Evolutionary conservation across 2,329 filamentous ascomycete genomes (phyloP).

Genomic region (Xylaria sp.): DNA sequence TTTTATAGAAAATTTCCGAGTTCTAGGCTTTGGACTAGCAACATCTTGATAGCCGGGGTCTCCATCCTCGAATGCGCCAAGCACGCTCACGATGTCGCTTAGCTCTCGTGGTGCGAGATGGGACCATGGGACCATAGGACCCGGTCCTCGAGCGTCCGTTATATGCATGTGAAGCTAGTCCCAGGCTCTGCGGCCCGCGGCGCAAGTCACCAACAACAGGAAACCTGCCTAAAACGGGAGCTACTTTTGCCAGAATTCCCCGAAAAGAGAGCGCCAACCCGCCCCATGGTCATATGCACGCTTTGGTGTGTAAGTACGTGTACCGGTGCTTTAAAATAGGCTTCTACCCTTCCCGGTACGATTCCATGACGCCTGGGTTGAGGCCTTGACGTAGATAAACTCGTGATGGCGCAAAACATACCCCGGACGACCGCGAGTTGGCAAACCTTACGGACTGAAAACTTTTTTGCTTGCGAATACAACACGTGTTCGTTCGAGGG

Average conservation of each 20-base stretch:
- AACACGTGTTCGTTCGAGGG: not conserved
- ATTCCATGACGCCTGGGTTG: not conserved
- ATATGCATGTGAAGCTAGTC: not conserved
- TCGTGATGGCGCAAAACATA: not conserved
- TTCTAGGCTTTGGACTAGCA: conserved; percentile 12
- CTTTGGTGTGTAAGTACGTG: not conserved
- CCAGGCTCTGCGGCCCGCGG: conserved; percentile 9
- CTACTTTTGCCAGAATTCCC: not conserved
- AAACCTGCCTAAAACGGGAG: conserved; percentile 12
- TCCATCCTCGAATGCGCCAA: conserved; percentile 8
- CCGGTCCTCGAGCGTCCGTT: not conserved
- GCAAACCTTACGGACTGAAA: not conserved
- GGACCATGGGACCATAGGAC: not conserved
- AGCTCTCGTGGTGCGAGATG: not conserved
- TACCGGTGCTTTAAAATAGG: conserved; percentile 3
- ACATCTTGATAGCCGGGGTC: conserved; percentile 7
- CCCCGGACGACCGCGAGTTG: not conserved
- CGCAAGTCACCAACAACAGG: not conserved
- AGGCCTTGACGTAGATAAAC: no score
- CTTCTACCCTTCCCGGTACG: not conserved
- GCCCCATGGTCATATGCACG: not conserved
- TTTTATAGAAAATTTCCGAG: no score
- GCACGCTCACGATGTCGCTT: conserved; percentile 1
- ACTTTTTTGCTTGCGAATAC: not conserved
- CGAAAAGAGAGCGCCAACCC: not conserved